Base-by-base conservation (phyloP, 2,329 filamentous ascomycete species). In the Pseudogymnoascus sp. region DNA sequence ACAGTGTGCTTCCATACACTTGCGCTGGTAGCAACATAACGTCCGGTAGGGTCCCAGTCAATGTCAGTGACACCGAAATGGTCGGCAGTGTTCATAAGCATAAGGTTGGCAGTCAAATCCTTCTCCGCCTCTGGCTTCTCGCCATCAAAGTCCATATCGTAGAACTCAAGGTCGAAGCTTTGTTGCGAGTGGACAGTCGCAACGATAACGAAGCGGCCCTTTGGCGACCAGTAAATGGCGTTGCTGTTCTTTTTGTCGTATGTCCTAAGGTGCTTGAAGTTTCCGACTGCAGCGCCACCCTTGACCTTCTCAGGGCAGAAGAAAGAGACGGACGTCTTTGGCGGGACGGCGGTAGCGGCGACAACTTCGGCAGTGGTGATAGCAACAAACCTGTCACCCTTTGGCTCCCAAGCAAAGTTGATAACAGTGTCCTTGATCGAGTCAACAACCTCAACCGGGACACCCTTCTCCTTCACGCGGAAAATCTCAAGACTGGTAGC, bases 161-260 rank as follows among this genome's bases (percentile, higher is more conserved):
- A 97, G 80, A 99, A 99, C 74, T 99, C 94, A 64, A 99, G 86
- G 67, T 99, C 94, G 67, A 91, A 96, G 78, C 88, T 93, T 77
- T 96, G 91, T 74, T 92, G 88, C 71, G 92, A 97, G 77, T 90
- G 86, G 61, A 99, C 91, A 9, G 94, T 95, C 61, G 92, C 94
- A 62, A 99, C 86, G 55, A 97, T 88, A 38, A 97, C 93, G 72
- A 99, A 99, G 58, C 94, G 88, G 61, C 94, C 94, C 75, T 88
- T 91, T 23, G 94, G 94, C 19, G 92, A 96, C 94, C 94, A 99
- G 85, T 97, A 97, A 73, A 99, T 99, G 67, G 91, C 92, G 73
- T 99, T 99, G 84, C 90, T 96, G 79, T 95, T 97, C 86, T 97
- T 97, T 86, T 97, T 97, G 71, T 99, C 94, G 62, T 96, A 82